These are phyloP conservation scores for Vanderwaltozyma polyspora DNA, from an alignment of 805 yeast species.

Conservation along the genomic window DNA sequence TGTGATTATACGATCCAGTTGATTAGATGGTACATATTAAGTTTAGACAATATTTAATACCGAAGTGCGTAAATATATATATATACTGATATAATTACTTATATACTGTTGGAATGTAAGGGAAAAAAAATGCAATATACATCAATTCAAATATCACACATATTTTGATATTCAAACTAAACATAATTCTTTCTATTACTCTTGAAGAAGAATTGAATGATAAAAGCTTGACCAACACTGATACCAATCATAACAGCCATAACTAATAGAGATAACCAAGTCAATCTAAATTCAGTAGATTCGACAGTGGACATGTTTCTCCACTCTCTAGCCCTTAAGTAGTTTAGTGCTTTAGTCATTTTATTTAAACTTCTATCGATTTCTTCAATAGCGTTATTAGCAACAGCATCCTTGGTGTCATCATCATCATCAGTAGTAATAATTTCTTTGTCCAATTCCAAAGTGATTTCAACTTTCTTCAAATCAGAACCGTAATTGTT, in stretches of 20 bases:
- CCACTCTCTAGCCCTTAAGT: conserved; percentile 91
- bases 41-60: too few species aligned
- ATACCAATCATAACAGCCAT: conserved; percentile 65
- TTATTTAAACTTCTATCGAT: conserved; percentile 50
- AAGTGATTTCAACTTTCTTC: conserved; percentile 53
- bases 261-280: conserved; percentile 63
- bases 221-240: conserved; percentile 65
- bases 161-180: too few species aligned
- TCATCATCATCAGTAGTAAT: conserved; percentile 24
- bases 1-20: too few species aligned
- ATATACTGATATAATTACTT: too few species aligned
- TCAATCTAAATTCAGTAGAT: conserved; percentile 67
- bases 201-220: conserved; percentile 73
- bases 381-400: conserved; percentile 44
- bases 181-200: conserved; percentile 4
- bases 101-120: too few species aligned
- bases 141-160: too few species aligned
- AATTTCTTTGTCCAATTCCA: conserved; percentile 36
- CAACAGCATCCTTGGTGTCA: conserved; percentile 38
- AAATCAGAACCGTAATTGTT: conserved; percentile 54
- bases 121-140: not conserved
- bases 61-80: too few species aligned
- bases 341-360: conserved; percentile 54
- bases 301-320: conserved; percentile 89
- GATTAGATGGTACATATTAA: too few species aligned